These are phyloP conservation scores for Suillus weaverae DNA, from an alignment of 768 basidiomycete genomes.

Conservation along the genomic window DNA sequence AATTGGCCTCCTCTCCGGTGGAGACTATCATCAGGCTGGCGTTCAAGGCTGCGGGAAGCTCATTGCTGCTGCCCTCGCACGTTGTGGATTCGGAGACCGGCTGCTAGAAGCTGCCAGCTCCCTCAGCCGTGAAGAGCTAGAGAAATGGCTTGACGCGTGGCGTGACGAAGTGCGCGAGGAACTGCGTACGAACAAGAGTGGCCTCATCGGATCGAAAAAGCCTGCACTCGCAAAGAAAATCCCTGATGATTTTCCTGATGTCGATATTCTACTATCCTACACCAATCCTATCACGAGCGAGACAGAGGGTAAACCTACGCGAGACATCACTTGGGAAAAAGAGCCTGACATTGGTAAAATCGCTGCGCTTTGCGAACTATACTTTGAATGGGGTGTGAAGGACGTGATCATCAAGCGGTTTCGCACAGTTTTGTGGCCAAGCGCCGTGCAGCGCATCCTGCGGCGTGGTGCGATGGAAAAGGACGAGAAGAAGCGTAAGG, in stretches of 20 bases:
- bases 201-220: slow-evolving; percentile 63
- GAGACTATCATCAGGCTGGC: slow-evolving; percentile 82
- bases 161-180: slow-evolving; percentile 59
- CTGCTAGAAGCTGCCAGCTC: slow-evolving; percentile 60
- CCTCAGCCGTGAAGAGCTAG: slow-evolving; percentile 44
- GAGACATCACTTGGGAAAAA: slow-evolving; percentile 47
- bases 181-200: slow-evolving; percentile 66
- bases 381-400: slow-evolving; percentile 91
- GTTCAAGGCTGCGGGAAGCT: slow-evolving; percentile 65
- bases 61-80: slow-evolving; percentile 76
- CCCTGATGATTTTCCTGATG: slow-evolving; percentile 65
- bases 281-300: slow-evolving; percentile 75
- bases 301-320: slow-evolving; percentile 44
- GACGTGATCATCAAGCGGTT: slow-evolving; percentile 84
- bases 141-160: slow-evolving; percentile 62
- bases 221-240: slow-evolving; percentile 63
- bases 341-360: slow-evolving; percentile 73
- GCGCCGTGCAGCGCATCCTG: slow-evolving; percentile 67
- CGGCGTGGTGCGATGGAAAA: slow-evolving; percentile 59
- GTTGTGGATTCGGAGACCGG: slow-evolving; percentile 76
- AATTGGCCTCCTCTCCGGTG: slow-evolving; percentile 83
- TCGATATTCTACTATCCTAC: slow-evolving; percentile 78
- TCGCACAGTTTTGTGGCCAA: slow-evolving; percentile 79
- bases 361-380: slow-evolving; percentile 79
- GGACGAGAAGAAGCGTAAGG: slow-evolving; percentile 32